phyloP scores from a whole-genome alignment of 169 alveolate genomes.

The Eimeria brunetti region DNA sequence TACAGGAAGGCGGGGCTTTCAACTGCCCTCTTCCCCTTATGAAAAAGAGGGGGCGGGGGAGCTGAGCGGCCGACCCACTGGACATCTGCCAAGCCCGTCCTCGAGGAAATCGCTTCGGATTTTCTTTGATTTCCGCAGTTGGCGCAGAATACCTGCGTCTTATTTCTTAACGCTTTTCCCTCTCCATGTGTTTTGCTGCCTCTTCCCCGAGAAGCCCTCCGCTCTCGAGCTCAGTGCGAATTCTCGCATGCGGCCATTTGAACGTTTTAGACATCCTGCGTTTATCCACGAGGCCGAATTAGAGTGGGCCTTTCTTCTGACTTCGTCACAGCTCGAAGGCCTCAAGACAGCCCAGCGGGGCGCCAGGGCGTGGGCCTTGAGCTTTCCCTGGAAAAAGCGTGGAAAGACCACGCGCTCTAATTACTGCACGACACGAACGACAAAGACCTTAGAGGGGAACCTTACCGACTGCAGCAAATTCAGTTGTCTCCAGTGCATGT shows the following conservation, averaged over 20 bases:
- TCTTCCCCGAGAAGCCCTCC: background rate
- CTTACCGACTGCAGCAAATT: background rate
- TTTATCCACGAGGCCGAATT: background rate
- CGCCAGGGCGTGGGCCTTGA: background rate
- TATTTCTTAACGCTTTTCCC: background rate
- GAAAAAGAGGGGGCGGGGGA: background rate
- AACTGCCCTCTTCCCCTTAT: background rate
- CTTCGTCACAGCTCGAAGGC: background rate
- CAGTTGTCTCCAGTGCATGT: background rate
- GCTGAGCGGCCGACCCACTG: constrained; percentile 40
- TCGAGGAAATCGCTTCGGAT: constrained; percentile 17
- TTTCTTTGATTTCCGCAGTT: background rate
- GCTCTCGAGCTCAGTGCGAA: background rate
- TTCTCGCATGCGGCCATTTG: background rate
- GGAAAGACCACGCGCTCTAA: background rate
- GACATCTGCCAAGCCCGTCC: constrained; percentile 13
- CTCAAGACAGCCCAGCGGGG: background rate
- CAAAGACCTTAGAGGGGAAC: background rate
- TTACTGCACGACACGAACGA: background rate
- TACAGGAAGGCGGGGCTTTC: background rate
- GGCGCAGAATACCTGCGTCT: background rate
- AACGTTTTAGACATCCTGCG: background rate
- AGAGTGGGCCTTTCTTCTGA: background rate
- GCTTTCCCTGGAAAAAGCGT: background rate
- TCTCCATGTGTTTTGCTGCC: background rate